Evolutionary conservation across 306 rosid species (phyloP), one percentile per base, ranked within the genome.

Genomic region (Acacia melanoxylon): DNA sequence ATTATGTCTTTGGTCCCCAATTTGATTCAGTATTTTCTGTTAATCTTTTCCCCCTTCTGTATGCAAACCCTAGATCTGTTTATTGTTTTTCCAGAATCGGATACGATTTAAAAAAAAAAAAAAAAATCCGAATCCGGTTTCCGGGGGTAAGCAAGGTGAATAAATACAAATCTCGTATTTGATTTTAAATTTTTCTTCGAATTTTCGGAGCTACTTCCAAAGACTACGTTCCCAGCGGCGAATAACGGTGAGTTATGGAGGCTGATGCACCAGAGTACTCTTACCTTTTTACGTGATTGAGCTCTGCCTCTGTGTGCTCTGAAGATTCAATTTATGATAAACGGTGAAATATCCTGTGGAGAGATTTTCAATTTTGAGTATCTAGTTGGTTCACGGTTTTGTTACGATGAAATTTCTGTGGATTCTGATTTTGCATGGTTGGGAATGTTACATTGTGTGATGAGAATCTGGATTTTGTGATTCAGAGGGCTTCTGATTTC

Each of bases 391-490:
- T 72, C 25, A 48, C 40, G 14, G n/a, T 71, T 71, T 71, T 14
- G 19, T 13, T 71, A 6, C 10, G 37, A 56, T 45, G 14, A 71
- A 71, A 14, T 13, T 48, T 27, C 10, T 48, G 61, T 16, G 41
- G 61, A 27, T 25, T 24, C 40, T 45, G 58, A 16, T 46, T 45
- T 71, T 27, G 41, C 42, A 48, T 72, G 15, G 42, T 46, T 72
- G 9, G 22, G 42, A 72, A 27, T 25, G n/a, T 27, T 11, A 48
- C 14, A 16, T 8, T 72, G 11, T n/a, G 11, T 71, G 37, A 9
- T n/a, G 6, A 42, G 75, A 71, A 72, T 72, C 76, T 72, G 42
- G 42, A 10, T 72, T 72, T 27, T 72, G 42, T 27, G 37, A 48
- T 72, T 22, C 44, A 48, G 61, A 8, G 59, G 8, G 27, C 11